Conservation (phyloP, 1,284 basidiomycete species). For the Inonotus obliquus region DNA sequence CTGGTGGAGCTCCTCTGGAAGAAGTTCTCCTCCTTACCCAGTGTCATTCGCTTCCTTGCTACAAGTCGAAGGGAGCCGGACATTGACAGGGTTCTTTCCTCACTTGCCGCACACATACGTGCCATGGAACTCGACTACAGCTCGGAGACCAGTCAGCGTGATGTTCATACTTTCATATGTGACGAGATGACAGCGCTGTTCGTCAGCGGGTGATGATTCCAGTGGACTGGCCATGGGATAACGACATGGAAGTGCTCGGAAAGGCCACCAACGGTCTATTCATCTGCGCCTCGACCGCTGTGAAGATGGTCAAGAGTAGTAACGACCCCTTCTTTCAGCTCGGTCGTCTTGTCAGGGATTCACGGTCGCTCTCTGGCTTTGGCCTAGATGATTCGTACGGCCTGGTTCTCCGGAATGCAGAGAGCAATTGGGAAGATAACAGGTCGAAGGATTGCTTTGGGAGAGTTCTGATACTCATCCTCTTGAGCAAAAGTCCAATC, state of each 20-base stretch:
- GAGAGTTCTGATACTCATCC: background rate
- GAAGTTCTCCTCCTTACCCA: constrained; percentile 18
- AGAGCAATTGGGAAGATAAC: background rate
- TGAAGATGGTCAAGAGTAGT: constrained; percentile 18
- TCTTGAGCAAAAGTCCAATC: background rate
- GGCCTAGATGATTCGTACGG: background rate
- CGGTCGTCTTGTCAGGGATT: background rate
- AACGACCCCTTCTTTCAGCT: background rate
- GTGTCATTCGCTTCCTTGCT: background rate
- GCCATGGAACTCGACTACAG: background rate
- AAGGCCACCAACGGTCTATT: constrained; percentile 25
- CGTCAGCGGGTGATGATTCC: background rate
- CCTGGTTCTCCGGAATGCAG: background rate
- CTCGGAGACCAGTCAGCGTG: background rate
- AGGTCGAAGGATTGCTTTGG: background rate
- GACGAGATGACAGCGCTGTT: background rate
- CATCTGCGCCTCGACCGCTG: constrained; percentile 28
- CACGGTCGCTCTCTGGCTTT: background rate
- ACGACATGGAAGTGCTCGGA: constrained; percentile 22
- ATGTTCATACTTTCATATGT: background rate
- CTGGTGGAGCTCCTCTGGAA: constrained; percentile 25
- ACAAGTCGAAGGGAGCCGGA: background rate
- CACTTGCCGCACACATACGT: background rate
- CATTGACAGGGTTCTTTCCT: background rate
- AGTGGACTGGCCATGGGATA: background rate